These are phyloP conservation scores for Acanthamoeba sp. DNA, from an alignment of 208 protist genomes.

Conservation along the genomic window DNA sequence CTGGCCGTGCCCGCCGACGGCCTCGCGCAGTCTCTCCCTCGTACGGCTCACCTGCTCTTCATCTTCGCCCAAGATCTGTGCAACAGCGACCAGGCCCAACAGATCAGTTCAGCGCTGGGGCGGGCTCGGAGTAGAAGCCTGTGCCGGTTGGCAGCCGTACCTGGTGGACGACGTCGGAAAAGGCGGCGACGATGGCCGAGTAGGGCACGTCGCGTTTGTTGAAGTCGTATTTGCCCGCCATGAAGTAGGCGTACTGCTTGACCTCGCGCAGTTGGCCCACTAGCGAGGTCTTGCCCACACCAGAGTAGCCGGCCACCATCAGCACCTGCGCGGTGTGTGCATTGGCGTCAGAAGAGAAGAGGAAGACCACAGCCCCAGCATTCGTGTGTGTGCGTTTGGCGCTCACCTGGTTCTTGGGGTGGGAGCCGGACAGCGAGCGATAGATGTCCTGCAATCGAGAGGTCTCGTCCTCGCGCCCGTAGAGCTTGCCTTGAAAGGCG, in stretches of 20 bases:
- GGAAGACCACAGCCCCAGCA: no score
- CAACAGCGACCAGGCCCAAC: no score
- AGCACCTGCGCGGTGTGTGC: background rate
- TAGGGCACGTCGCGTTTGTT: constrained; percentile 73
- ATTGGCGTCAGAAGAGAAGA: background rate
- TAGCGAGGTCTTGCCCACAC: constrained; percentile 61
- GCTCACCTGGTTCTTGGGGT: constrained; percentile 7
- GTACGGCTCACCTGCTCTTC: constrained; percentile 40
- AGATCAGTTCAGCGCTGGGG: no score
- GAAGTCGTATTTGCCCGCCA: constrained; percentile 69
- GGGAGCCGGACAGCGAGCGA: background rate
- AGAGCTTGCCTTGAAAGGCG: constrained; percentile 26
- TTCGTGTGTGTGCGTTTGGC: background rate
- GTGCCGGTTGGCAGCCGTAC: no score
- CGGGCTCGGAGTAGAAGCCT: no score
- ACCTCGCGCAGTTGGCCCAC: constrained; percentile 48
- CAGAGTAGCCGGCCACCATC: constrained; percentile 54
- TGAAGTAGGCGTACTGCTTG: constrained; percentile 64
- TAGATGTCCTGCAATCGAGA: constrained; percentile 26
- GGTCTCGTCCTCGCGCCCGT: constrained; percentile 45
- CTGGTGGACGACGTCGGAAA: constrained; percentile 41
- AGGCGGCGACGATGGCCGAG: constrained; percentile 59
- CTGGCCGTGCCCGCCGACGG: constrained; percentile 41
- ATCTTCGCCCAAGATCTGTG: constrained; percentile 51
- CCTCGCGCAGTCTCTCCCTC: constrained; percentile 26